Percentiles rank a stretch among this genome's conserved stretches.
Evolutionary conservation across 202 grass and related monocot genomes (phyloP).

Genomic region (Sporobolus alterniflorus): DNA sequence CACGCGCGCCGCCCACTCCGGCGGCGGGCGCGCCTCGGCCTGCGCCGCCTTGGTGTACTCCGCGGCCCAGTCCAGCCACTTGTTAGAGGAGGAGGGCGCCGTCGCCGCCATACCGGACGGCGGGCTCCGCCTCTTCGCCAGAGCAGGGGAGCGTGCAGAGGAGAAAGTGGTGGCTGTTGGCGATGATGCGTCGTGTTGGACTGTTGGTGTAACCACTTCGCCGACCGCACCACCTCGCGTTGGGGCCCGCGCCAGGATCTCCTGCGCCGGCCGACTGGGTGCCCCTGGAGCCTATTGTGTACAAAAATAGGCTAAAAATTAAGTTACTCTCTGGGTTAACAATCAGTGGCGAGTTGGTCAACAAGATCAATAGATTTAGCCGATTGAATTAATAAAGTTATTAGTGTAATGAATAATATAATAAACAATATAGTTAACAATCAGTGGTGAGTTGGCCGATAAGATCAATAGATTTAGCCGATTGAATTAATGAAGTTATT

Average conservation of each 20-base stretch:
- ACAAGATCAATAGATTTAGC: too few relatives aligned
- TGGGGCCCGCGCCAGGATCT: neutral
- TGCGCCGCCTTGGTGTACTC: slow-evolving; percentile 72
- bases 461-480: too few relatives aligned
- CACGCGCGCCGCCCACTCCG: slow-evolving; percentile 59
- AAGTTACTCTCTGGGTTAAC: too few relatives aligned
- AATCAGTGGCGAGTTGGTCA: too few relatives aligned
- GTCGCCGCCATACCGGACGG: neutral
- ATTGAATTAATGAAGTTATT: too few relatives aligned
- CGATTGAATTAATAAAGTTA: too few relatives aligned
- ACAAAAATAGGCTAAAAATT: too few relatives aligned
- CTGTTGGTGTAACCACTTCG: slow-evolving; percentile 36
- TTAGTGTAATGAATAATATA: too few relatives aligned
- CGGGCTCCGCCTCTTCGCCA: neutral
- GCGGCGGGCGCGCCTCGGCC: slow-evolving; percentile 50
- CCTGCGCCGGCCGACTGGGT: neutral
- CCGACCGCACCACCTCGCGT: slow-evolving; percentile 1
- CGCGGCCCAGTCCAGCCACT: slow-evolving; percentile 50
- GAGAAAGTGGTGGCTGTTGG: neutral
- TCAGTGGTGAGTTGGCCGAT: too few relatives aligned
- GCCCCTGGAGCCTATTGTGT: neutral
- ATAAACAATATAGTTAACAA: too few relatives aligned
- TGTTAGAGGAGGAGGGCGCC: neutral
- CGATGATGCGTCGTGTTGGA: slow-evolving; percentile 14
- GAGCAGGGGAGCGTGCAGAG: rapidly evolving